Evolutionary conservation across 2,329 filamentous ascomycete species (phyloP).

Genomic region (Cladophialophora bantiana): DNA sequence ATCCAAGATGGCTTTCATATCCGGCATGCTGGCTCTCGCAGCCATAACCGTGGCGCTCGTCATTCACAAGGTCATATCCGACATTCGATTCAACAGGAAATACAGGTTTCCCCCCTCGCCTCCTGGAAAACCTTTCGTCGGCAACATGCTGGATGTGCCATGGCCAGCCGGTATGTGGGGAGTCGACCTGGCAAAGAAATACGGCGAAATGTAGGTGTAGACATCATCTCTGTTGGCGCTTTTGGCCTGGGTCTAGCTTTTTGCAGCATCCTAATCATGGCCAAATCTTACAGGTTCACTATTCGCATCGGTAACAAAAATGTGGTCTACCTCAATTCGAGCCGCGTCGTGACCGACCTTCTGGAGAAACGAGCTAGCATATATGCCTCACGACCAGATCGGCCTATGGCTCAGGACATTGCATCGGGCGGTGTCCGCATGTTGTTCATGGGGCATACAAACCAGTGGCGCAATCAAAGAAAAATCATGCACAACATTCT

Average conservation of each 20-base stretch:
- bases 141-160: slow-evolving; percentile 33
- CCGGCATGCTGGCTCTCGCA: too few species aligned
- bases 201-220: slow-evolving; percentile 31
- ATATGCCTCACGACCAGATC: too few species aligned
- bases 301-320: too few species aligned
- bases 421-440: slow-evolving; percentile 50
- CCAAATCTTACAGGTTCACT: slow-evolving; percentile 35
- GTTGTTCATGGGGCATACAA: slow-evolving; percentile 52
- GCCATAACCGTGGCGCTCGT: too few species aligned
- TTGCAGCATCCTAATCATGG: not conserved
- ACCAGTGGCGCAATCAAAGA: slow-evolving; percentile 35
- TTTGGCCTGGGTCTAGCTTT: not conserved
- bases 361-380: too few species aligned
- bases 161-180: slow-evolving; percentile 31
- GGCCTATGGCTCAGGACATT: slow-evolving; percentile 32
- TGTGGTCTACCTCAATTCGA: too few species aligned
- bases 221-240: not conserved
- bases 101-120: slow-evolving; percentile 32
- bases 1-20: too few species aligned
- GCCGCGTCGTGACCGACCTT: too few species aligned
- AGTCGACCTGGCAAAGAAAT: slow-evolving; percentile 25
- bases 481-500: slow-evolving; percentile 34
- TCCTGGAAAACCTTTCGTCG: slow-evolving; percentile 30
- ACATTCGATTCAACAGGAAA: not conserved
- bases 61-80: too few species aligned